These are phyloP conservation scores for Cladosporium sphaerospermum DNA, from an alignment of 2,329 filamentous ascomycete genomes.

Conservation along the genomic window DNA sequence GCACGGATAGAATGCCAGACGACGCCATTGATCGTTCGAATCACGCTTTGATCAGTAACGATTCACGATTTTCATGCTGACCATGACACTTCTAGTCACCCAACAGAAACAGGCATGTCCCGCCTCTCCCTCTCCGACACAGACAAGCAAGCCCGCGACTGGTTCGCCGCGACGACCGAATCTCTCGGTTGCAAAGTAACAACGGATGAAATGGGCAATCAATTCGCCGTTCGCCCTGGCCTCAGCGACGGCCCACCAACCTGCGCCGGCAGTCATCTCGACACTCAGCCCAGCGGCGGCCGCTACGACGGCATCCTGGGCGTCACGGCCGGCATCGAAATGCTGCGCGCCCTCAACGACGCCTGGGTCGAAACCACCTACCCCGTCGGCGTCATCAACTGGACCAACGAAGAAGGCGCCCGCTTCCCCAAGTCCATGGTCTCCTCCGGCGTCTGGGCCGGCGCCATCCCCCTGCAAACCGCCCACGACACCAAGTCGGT, in stretches of 20 bases:
- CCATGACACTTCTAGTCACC: conserved; percentile 28
- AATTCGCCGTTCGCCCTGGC: conserved; percentile 66
- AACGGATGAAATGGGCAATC: conserved; percentile 72
- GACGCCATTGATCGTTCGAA: no score
- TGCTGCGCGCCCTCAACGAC: conserved; percentile 55
- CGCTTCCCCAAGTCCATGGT: conserved; percentile 71
- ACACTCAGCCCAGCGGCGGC: conserved; percentile 54
- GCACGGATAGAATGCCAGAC: neutral
- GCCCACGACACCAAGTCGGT: conserved; percentile 60
- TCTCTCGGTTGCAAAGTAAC: conserved; percentile 60
- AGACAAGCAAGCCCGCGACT: conserved; percentile 66
- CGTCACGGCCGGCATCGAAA: conserved; percentile 22
- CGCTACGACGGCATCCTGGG: conserved; percentile 48
- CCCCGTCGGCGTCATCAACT: conserved; percentile 69
- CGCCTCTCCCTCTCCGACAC: conserved; percentile 64
- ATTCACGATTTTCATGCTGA: neutral
- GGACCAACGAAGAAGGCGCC: conserved; percentile 79
- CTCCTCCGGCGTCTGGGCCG: conserved; percentile 70
- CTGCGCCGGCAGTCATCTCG: conserved; percentile 62
- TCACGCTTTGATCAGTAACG: no score
- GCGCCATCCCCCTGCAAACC: conserved; percentile 50
- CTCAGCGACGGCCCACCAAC: conserved; percentile 54
- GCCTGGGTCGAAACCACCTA: conserved; percentile 62
- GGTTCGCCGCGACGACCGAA: conserved; percentile 62
- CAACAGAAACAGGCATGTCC: conserved; percentile 68